Evolutionary conservation across 306 rosid genomes (phyloP), one percentile per base, ranked within the genome.

Genomic region (Lablab purpureus): DNA sequence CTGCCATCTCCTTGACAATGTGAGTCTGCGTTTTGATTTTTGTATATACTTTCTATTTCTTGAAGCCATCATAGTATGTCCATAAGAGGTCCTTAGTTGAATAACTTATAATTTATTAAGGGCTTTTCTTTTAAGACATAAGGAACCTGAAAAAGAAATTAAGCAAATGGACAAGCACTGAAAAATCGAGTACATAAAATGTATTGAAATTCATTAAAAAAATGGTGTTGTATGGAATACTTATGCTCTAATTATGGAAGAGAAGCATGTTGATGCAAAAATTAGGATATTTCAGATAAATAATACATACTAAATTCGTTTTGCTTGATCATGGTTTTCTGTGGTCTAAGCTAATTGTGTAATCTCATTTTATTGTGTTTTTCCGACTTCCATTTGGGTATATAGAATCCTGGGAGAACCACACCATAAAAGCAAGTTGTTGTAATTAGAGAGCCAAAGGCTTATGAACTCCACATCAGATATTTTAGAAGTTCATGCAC

Each of bases 11-110:
- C 66, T 66, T 58, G 68, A 68, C 71, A 55, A 19, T 71, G 85
- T 73, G 82, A 85, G 82, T 64, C 30, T 66, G 47, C n/a, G 36
- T 59, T 81, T 27, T 74, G 23, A 60, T 62, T 10, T 25, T 67
- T 68, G n/a, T n/a, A n/a, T 59, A 1, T 18, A 7, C 43, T 19
- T 76, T 4, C 19, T 67, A 14, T 45, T 72, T 4, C 32, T 72
- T 46, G 23, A 66, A 66, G 64, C 55, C 41, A 45, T n/a, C 25
- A 32, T 23, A 36, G 41, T 40, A 63, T 71, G 25, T 41, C 40
- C 36, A 10, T 71, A 56, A 6, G 67, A 70, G 27, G 41, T 30
- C 70, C 40, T 79, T 56, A 69, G 21, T 32, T 60, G 27, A 34
- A 34, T 47, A 58, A 47, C 21, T 71, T 37, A 46, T 59, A 45